Conservation (phyloP, 2,329 filamentous ascomycete species). For the Biscogniauxia marginata region DNA sequence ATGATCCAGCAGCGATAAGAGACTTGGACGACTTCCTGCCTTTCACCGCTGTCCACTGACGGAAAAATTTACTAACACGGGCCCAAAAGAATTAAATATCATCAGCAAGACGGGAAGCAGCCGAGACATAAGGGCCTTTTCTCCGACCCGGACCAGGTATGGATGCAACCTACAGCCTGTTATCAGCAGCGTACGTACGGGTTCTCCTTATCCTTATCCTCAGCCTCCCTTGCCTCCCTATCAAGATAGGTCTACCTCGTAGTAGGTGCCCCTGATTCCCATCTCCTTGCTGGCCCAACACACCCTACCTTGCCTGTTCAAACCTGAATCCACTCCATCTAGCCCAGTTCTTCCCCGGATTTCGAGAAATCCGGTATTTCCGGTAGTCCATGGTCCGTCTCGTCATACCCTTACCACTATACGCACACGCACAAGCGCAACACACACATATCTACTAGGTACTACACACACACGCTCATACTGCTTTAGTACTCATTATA, state of each 20-base stretch:
- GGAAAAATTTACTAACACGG: no score
- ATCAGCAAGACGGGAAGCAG: no score
- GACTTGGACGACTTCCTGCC: not conserved
- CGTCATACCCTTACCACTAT: slow-evolving; percentile 16
- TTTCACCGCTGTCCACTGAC: slow-evolving; percentile 7
- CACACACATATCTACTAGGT: not conserved
- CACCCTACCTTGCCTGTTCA: not conserved
- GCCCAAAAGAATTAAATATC: no score
- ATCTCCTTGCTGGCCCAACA: not conserved
- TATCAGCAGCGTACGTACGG: no score
- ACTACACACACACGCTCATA: not conserved
- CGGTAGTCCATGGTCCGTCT: slow-evolving; percentile 14
- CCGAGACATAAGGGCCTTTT: no score
- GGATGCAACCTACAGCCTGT: no score
- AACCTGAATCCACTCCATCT: not conserved
- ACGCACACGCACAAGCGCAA: not conserved
- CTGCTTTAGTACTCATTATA: not conserved
- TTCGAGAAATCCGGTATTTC: slow-evolving; percentile 11
- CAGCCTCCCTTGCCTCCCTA: not conserved
- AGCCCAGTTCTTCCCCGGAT: slow-evolving; percentile 18
- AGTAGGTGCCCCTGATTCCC: not conserved
- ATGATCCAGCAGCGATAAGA: slow-evolving; percentile 17
- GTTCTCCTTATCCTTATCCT: not conserved
- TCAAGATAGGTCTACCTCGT: not conserved
- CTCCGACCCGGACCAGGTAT: no score